Evolutionary conservation across 179 eudicot species (phyloP).

Genomic region (Vitellaria paradoxa): DNA sequence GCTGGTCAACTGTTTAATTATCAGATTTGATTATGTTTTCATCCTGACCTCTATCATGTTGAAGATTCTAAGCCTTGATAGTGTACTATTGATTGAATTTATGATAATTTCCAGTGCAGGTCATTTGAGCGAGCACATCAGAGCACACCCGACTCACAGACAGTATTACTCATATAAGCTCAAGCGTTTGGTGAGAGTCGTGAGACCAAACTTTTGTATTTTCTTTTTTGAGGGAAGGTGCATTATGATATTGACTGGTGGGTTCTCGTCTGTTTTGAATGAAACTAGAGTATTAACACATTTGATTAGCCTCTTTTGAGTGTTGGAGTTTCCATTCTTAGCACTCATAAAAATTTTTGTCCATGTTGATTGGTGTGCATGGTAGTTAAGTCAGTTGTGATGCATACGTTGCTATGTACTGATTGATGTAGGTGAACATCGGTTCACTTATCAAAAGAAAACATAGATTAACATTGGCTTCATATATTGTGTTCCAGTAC

Average conservation of each 20-base stretch:
- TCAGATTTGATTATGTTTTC: not conserved
- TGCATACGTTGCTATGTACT: not conserved
- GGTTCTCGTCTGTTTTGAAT: not conserved
- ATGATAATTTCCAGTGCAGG: conserved; percentile 63
- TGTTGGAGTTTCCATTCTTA: not conserved
- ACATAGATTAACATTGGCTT: no score
- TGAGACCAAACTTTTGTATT: conserved; percentile 11
- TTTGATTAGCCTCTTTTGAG: not conserved
- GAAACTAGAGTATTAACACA: not conserved
- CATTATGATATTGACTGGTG: not conserved
- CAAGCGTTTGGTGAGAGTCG: conserved; percentile 71
- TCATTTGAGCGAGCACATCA: conserved; percentile 67
- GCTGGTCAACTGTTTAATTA: not conserved
- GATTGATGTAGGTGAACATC: not conserved
- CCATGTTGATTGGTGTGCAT: not conserved
- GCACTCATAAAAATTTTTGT: not conserved
- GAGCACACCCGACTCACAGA: conserved; percentile 54
- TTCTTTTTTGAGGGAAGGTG: not conserved
- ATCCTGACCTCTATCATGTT: not conserved
- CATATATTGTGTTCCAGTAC: no score
- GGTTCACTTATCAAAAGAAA: no score
- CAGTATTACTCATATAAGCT: conserved; percentile 77
- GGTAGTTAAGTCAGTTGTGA: not conserved
- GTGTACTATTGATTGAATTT: not conserved
- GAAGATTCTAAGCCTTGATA: not conserved